Percentiles rank a stretch among this genome's conserved stretches.
Evolutionary conservation across 1,139 yeast genomes (phyloP).

Genomic region (Zygosaccharomyces sapae): DNA sequence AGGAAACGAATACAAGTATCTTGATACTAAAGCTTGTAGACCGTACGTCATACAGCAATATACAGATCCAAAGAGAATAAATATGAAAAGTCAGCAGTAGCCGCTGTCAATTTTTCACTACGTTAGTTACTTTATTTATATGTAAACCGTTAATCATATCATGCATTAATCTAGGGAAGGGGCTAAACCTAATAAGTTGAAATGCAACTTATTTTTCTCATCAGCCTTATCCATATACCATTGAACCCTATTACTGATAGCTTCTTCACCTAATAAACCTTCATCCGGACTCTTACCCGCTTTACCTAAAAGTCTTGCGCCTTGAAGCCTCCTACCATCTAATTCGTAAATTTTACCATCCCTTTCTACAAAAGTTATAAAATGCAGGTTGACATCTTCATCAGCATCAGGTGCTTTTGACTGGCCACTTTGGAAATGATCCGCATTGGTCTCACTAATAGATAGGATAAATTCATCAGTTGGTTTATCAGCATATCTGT

Average conservation of each 20-base stretch:
- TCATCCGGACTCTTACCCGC: constrained; percentile 38
- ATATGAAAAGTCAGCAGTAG: constrained; percentile 46
- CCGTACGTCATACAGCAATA: constrained; percentile 44
- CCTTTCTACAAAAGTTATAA: constrained; percentile 63
- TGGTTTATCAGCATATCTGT: constrained; percentile 56
- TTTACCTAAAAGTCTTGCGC: constrained; percentile 65
- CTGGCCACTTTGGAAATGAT: constrained; percentile 50
- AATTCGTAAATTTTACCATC: constrained; percentile 70
- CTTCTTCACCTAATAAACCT: constrained; percentile 54
- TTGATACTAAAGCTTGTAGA: constrained; percentile 42
- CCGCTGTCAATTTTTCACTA: neutral
- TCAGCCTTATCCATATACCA: constrained; percentile 62
- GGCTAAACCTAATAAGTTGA: constrained; percentile 65
- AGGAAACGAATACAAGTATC: constrained; percentile 33
- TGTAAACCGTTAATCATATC: neutral
- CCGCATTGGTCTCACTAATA: constrained; percentile 21
- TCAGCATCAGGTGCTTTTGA: constrained; percentile 75
- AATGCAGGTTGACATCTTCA: constrained; percentile 67
- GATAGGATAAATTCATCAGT: constrained; percentile 31
- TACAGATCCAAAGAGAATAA: constrained; percentile 58
- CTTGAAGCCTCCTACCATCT: constrained; percentile 74
- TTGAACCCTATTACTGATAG: constrained; percentile 53
- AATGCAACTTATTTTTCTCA: constrained; percentile 55
- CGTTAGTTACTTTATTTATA: neutral
- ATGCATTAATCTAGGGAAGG: constrained; percentile 44